Evolutionary conservation across 2,329 filamentous ascomycete species (phyloP).

Genomic region (Fusarium dimerum): DNA sequence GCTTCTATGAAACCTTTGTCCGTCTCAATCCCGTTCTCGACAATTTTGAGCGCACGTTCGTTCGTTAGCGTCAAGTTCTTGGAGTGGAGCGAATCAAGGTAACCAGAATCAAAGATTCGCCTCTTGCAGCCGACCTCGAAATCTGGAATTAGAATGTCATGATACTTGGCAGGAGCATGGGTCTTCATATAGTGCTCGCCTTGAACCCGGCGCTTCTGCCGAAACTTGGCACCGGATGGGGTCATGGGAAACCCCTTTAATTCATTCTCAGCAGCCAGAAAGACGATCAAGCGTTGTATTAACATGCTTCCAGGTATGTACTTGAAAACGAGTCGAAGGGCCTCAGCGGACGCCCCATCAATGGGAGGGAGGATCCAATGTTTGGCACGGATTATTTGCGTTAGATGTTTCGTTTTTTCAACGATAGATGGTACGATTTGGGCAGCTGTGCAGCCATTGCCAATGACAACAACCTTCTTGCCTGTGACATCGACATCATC

Average conservation of each 20-base stretch:
- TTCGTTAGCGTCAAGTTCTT: constrained; percentile 34
- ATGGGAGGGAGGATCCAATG: no score
- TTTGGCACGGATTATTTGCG: constrained; percentile 44
- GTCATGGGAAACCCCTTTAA: constrained; percentile 41
- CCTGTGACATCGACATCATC: constrained; percentile 45
- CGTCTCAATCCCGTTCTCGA: constrained; percentile 16
- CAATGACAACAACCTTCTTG: constrained; percentile 40
- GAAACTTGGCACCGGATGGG: constrained; percentile 36
- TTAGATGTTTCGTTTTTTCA: constrained; percentile 34
- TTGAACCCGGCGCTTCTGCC: constrained; percentile 41
- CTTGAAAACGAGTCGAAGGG: no score
- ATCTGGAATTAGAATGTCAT: constrained; percentile 32
- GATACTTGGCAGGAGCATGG: constrained; percentile 30
- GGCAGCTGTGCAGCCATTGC: constrained; percentile 34
- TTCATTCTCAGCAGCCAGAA: constrained; percentile 37
- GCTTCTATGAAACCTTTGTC: constrained; percentile 21
- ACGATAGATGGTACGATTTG: constrained; percentile 36
- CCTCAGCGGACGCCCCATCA: no score
- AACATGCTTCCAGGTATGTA: no score
- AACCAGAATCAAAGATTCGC: constrained; percentile 37
- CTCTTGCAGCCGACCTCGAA: constrained; percentile 39
- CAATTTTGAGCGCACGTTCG: constrained; percentile 17
- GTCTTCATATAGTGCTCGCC: constrained; percentile 34
- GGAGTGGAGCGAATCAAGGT: constrained; percentile 30
- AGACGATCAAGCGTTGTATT: no score